phyloP scores from a whole-genome alignment of 1,284 basidiomycete species.

The Cerrena zonata region DNA sequence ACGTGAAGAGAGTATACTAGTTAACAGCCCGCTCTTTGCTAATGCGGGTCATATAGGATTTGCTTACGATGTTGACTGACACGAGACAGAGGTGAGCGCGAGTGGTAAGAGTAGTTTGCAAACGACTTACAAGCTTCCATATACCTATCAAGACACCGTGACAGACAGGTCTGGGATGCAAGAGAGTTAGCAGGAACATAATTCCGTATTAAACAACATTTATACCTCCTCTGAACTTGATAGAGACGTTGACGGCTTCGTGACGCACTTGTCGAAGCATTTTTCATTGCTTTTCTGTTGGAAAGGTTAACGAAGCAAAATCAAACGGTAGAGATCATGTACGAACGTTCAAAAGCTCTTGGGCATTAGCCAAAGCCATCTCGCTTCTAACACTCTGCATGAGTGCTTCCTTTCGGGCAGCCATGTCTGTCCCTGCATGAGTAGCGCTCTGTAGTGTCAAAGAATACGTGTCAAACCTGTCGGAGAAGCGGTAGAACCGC shows the following conservation, averaged over 20 bases:
- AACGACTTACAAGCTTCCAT: conserved; percentile 75
- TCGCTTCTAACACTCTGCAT: conserved; percentile 68
- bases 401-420: conserved; percentile 61
- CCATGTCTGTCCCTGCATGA: conserved; percentile 39
- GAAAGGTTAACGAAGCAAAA: neutral
- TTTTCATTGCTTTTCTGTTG: conserved; percentile 69
- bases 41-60: conserved; percentile 57
- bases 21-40: conserved; percentile 38
- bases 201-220: neutral
- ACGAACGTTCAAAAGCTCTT: conserved; percentile 73
- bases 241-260: conserved; percentile 69
- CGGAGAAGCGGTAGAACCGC: conserved; percentile 21
- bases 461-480: conserved; percentile 26
- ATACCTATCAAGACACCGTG: conserved; percentile 73
- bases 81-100: neutral
- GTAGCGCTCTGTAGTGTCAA: neutral
- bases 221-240: conserved; percentile 70
- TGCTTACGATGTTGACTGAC: conserved; percentile 70
- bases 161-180: conserved; percentile 63
- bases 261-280: conserved; percentile 72
- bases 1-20: neutral
- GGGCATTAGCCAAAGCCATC: conserved; percentile 69
- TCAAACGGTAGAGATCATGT: neutral
- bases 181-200: neutral
- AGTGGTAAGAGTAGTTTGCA: neutral